Evolutionary conservation across 2,329 filamentous ascomycete genomes (phyloP), one percentile per base, ranked within the genome.

Genomic region (Neofusicoccum umdonicola): DNA sequence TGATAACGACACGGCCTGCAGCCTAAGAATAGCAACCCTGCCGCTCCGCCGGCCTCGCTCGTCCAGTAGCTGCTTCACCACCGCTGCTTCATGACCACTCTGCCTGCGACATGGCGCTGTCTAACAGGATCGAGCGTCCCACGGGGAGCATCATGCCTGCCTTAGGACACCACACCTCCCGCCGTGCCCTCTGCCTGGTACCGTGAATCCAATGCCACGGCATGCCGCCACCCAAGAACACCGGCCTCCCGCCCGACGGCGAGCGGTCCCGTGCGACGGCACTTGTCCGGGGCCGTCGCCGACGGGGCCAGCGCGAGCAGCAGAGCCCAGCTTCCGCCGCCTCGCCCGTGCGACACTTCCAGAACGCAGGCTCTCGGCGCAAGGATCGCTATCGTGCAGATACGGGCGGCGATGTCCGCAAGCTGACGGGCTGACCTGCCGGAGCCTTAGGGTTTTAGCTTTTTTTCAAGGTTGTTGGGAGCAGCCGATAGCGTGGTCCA

Each of bases 1-100:
- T 60, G 56, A 60, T 60, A 60, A 47, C 56, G 17, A 60, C 54
- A 58, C 54, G 54, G 54, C 22, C 54, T 58, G 54, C 54, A 58
- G 7, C 37, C 56, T 60, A 60, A 60, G 54, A 60, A 60, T 60
- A 60, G 56, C 42, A 39, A 17, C 41, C 17, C 22, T 39, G 56
- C 56, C 56, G 56, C 27, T 17, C 22, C 22, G 5, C 17, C 37
- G 52, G 19, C 13, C 39, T 31, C 39, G 39, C 52, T 17, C 41
- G 15, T 8, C 56, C 56, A 58, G 56, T 58, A 34, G 56, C n/a
- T 17, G 6, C 41, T 35, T 37, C 56, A 58, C 27, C 56, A 22
- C 31, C 56, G n/a, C 4, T 15, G 50, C 50, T 37, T 19, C 50
- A 52, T 39, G 50, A 19, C 15, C 19, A 34, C 27, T 60, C 42